Percentiles rank a stretch among this genome's conserved stretches.
These are phyloP conservation scores for Skeletonema menzelii DNA, from an alignment of 108 stramenopile genomes.

Conservation along the genomic window DNA sequence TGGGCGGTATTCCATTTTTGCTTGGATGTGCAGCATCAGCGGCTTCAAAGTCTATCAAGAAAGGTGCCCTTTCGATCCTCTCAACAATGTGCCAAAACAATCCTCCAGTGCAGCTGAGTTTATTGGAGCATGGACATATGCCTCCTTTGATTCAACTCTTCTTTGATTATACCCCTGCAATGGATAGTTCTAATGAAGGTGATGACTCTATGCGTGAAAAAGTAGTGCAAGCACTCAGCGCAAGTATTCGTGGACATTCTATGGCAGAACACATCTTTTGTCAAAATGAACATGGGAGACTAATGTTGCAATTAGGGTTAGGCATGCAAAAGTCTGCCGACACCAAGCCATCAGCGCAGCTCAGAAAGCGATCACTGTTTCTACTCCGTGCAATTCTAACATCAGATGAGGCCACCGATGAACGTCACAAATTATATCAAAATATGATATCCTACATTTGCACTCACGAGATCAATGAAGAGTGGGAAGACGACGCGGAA, in stretches of 20 bases:
- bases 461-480: conserved; percentile 43
- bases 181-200: conserved; percentile 14
- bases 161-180: conserved; percentile 30
- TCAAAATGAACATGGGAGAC: conserved; percentile 46
- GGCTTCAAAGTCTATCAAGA: conserved; percentile 52
- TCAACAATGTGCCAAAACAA: conserved; percentile 82
- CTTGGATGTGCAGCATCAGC: conserved; percentile 62
- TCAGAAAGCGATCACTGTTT: conserved; percentile 63
- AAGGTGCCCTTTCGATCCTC: conserved; percentile 56
- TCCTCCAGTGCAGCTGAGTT: conserved; percentile 77
- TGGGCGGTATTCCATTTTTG: conserved; percentile 77
- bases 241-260: conserved; percentile 66
- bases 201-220: conserved; percentile 56
- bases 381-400: conserved; percentile 72
- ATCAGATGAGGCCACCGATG: conserved; percentile 53
- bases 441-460: conserved; percentile 37
- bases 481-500: conserved; percentile 46
- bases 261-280: conserved; percentile 70
- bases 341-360: conserved; percentile 19
- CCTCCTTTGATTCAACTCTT: conserved; percentile 58
- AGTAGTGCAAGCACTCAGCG: conserved; percentile 69
- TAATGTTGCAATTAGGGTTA: conserved; percentile 49
- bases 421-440: conserved; percentile 43
- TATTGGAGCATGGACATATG: conserved; percentile 68
- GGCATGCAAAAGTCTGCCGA: conserved; percentile 26